Evolutionary conservation across 495 filamentous ascomycete genomes (phyloP).

Genomic region (Cladorrhinum samala): DNA sequence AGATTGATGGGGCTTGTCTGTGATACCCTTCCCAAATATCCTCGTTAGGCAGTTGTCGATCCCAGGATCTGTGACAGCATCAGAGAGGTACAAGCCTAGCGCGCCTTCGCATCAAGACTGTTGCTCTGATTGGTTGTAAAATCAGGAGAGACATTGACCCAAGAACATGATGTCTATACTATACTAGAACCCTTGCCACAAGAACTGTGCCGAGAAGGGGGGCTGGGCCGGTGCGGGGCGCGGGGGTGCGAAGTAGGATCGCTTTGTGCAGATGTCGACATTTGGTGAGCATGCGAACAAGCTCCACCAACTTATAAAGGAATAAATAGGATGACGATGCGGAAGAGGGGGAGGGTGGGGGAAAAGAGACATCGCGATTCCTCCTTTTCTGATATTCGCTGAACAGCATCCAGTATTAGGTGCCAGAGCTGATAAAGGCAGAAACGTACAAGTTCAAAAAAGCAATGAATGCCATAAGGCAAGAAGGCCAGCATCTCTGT

Average conservation of each 20-base stretch:
- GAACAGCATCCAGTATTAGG: too few species aligned
- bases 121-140: too few species aligned
- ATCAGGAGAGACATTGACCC: too few species aligned
- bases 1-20: conserved; percentile 8
- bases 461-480: too few species aligned
- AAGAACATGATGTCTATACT: too few species aligned
- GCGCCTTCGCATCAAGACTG: conserved; percentile 1
- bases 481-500: too few species aligned
- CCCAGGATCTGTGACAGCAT: too few species aligned
- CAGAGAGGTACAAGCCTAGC: conserved; percentile 1
- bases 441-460: not conserved
- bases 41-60: conserved; percentile 19
- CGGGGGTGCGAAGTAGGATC: not conserved
- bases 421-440: too few species aligned
- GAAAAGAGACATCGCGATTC: not conserved
- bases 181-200: conserved; percentile 3
- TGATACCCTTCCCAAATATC: conserved; percentile 7
- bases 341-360: not conserved
- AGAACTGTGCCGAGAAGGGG: conserved; percentile 1
- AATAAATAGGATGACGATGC: not conserved
- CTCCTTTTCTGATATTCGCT: not conserved
- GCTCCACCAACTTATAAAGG: not conserved
- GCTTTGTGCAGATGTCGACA: not conserved
- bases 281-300: not conserved
- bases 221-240: conserved; percentile 3